These are phyloP conservation scores for Pichia sp. DNA, from an alignment of 1,139 yeast species.

Conservation along the genomic window DNA sequence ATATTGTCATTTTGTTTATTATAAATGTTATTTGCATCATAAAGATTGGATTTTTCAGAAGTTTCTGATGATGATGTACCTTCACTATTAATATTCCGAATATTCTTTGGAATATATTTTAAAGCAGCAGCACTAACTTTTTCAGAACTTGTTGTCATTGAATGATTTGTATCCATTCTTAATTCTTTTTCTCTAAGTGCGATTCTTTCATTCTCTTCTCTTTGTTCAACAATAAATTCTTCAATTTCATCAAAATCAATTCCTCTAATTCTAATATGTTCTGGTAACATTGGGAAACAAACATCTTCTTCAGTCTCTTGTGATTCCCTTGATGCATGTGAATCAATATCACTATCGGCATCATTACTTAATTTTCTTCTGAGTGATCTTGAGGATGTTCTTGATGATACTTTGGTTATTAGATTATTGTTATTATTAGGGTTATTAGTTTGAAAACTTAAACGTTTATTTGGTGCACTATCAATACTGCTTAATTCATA, in stretches of 20 bases:
- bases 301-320: constrained; percentile 96
- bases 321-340: constrained; percentile 65
- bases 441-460: neutral
- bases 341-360: constrained; percentile 56
- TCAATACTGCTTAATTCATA: constrained; percentile 10
- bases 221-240: constrained; percentile 55
- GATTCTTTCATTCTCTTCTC: constrained; percentile 29
- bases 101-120: constrained; percentile 48
- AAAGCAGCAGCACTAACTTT: constrained; percentile 45
- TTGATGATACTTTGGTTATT: constrained; percentile 16
- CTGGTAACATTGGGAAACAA: constrained; percentile 87
- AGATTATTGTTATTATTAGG: neutral
- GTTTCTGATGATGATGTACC: constrained; percentile 10
- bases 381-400: constrained; percentile 23
- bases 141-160: constrained; percentile 25
- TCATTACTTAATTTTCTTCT: constrained; percentile 27
- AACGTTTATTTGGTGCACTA: neutral
- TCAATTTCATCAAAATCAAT: constrained; percentile 76
- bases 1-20: no score
- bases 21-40: neutral
- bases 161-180: constrained; percentile 12
- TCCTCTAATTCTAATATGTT: constrained; percentile 61
- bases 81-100: neutral
- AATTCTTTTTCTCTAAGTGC: constrained; percentile 28
- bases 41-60: constrained; percentile 6